Conservation (phyloP, 331 rosid genomes). For the Pyracantha coccinea region DNA sequence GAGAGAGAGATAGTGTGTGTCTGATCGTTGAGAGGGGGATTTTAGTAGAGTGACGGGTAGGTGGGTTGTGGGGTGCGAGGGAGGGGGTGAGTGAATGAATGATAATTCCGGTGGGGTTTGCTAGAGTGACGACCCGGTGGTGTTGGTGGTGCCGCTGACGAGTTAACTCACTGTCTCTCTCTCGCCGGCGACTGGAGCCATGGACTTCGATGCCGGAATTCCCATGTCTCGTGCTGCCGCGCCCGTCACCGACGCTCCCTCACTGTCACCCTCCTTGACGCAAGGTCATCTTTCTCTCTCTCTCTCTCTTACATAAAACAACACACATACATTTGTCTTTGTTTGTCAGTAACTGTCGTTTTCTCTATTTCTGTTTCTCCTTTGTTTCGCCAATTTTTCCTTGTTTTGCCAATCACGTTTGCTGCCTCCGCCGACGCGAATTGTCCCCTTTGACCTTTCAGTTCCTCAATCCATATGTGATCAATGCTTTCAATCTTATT, state of each 20-base stretch:
- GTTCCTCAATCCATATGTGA: background rate
- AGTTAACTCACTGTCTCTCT: constrained; percentile 3
- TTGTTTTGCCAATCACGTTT: constrained; percentile 2
- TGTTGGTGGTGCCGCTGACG: background rate
- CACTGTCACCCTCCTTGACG: constrained; percentile 37
- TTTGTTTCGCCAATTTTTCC: background rate
- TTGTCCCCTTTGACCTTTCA: constrained; percentile 16
- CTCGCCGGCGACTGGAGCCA: constrained; percentile 19
- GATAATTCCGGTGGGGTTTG: constrained; percentile 32
- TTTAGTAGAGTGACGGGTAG: constrained; percentile 3
- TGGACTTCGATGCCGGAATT: constrained; percentile 84
- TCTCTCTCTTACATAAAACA: background rate
- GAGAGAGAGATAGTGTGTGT: background rate
- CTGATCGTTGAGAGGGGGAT: constrained; percentile 15
- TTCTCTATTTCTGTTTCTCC: background rate
- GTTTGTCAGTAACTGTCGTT: background rate
- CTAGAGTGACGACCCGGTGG: constrained; percentile 31
- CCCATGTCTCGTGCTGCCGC: constrained; percentile 38
- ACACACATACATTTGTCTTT: background rate
- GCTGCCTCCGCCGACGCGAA: background rate
- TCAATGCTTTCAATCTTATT: background rate
- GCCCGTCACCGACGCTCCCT: constrained; percentile 47
- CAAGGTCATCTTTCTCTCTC: constrained; percentile 33
- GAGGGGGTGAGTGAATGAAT: background rate
- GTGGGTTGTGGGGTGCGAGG: background rate